Base-by-base conservation (phyloP, 2,329 filamentous ascomycete species). In the Ambrosiella xylebori region DNA sequence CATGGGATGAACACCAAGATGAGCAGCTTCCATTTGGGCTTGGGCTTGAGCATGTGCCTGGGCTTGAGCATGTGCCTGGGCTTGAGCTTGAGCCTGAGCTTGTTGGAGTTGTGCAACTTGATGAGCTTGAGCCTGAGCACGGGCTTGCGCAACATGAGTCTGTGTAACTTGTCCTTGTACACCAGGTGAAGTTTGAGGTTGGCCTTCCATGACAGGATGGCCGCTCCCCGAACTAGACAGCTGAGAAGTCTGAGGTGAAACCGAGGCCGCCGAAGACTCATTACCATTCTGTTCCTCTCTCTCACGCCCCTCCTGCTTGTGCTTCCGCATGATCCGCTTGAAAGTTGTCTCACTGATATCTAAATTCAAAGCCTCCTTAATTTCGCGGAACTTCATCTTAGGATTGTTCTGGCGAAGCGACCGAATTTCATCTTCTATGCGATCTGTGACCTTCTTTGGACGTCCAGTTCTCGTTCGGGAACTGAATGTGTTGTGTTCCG, bases 311-410 rank as follows among this genome's bases (percentile, higher is more conserved):
- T 56, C 59, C 9, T 52, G 19, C 36, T 59, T 59, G 40, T 59
- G 39, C 37, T 59, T 59, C 12, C 60, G 60, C 7, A 61, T 56
- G 2, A 61, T 57, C 19, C 60, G 57, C 37, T 61, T 61, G 36
- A 56, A 61, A 7, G 60, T 61, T 1, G 60, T 59, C 36, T 61
- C 60, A 8, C 57, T 59, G 19, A 61, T 61, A 38, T 61, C 57
- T 12, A 61, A 39, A 9, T 58, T 49, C 19, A 61, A 50, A 13
- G 47, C 49, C 17, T 61, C 60, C 36, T 57, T 57, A 35, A 61
- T 55, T 17, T 61, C 60, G 11, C 50, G 47, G 45, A 59, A 61
- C 54, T 58, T 58, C 17, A 61, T 49, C 38, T 61, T 61, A 7
- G 60, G 60, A 15, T 59, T 52, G 7, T 37, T 45, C 13, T 54